These are phyloP conservation scores for Dactylellina haptotyla DNA, from an alignment of 2,329 filamentous ascomycete species.

Conservation along the genomic window DNA sequence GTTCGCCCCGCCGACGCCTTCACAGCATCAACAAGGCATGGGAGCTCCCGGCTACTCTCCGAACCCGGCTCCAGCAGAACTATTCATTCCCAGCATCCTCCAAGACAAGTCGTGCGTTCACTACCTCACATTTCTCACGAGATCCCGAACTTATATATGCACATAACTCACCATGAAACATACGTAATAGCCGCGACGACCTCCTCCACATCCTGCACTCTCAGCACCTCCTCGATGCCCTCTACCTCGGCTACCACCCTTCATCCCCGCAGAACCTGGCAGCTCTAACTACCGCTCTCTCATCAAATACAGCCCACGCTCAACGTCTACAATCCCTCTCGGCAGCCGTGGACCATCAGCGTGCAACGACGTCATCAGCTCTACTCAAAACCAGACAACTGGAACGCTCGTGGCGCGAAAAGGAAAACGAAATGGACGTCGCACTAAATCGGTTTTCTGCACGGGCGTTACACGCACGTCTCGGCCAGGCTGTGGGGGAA, in stretches of 20 bases:
- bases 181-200: constrained; percentile 74
- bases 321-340: constrained; percentile 67
- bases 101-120: constrained; percentile 80
- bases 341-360: constrained; percentile 66
- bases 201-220: constrained; percentile 75
- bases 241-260: constrained; percentile 78
- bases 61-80: constrained; percentile 30
- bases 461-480: constrained; percentile 82
- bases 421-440: constrained; percentile 87
- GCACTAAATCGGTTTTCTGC: constrained; percentile 86
- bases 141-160: constrained; percentile 15
- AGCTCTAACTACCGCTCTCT: constrained; percentile 72
- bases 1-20: constrained; percentile 64
- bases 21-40: constrained; percentile 58
- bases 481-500: constrained; percentile 80
- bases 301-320: constrained; percentile 77
- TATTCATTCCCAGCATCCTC: constrained; percentile 63
- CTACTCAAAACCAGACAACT: constrained; percentile 84
- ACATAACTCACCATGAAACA: not conserved
- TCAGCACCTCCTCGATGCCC: constrained; percentile 75
- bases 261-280: constrained; percentile 73
- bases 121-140: constrained; percentile 43
- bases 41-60: constrained; percentile 24
- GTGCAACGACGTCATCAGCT: constrained; percentile 79
- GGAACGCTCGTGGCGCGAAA: constrained; percentile 90